These are phyloP conservation scores for Verticillium nubilum DNA, from an alignment of 2,329 filamentous ascomycete species.

Conservation along the genomic window DNA sequence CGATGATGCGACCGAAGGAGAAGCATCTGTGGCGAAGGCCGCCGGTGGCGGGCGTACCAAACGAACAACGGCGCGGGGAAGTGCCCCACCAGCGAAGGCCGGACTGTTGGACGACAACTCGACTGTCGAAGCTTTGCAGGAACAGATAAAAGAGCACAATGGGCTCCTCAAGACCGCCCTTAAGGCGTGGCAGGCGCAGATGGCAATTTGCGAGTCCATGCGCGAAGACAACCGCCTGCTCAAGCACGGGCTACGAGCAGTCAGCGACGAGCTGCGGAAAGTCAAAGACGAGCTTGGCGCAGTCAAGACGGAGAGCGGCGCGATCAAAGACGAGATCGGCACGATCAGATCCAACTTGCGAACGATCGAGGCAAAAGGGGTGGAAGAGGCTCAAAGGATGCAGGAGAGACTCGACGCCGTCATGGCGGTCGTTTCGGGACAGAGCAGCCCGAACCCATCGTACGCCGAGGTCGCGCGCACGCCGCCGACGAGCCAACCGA, in stretches of 20 bases:
- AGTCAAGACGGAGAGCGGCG: background rate
- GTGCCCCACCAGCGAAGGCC: background rate
- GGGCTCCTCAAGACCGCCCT: background rate
- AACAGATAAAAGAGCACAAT: background rate
- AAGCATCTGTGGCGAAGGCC: background rate
- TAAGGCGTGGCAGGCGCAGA: background rate
- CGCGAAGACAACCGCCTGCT: background rate
- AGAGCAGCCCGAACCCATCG: background rate
- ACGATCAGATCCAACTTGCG: background rate
- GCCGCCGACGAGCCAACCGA: background rate
- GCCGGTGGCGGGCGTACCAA: background rate
- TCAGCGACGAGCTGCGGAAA: background rate
- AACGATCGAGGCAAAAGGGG: background rate
- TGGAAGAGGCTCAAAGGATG: background rate
- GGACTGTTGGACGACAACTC: background rate
- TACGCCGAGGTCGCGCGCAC: constrained; percentile 1
- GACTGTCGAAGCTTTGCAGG: background rate
- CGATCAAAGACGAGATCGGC: background rate
- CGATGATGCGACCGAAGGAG: background rate
- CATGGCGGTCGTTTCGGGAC: background rate
- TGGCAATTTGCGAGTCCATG: background rate
- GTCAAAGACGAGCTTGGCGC: background rate
- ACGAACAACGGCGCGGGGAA: background rate
- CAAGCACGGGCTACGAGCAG: background rate
- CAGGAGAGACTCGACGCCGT: background rate